Conservation (phyloP, 1,139 yeast genomes). For the Magnusiomyces suaveolens region DNA sequence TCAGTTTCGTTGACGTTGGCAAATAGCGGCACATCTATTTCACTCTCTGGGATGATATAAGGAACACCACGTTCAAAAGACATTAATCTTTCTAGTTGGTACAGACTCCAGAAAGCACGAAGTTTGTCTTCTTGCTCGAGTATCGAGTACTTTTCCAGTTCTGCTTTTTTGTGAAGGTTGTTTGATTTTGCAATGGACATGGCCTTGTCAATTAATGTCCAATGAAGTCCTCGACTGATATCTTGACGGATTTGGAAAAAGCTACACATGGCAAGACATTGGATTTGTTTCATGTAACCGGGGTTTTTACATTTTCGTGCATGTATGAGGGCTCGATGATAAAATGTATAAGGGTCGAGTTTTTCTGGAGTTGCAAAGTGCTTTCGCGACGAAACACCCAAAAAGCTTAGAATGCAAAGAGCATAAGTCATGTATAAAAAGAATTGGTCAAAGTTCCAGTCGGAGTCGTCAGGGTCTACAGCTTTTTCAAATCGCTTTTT, state of each 20-base stretch:
- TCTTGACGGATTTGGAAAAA: conserved; percentile 5
- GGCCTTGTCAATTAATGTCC: conserved; percentile 2
- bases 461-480: neutral
- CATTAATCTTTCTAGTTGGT: neutral
- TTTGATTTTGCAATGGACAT: conserved; percentile 1
- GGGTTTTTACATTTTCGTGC: conserved; percentile 1
- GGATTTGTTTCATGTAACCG: neutral
- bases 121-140: neutral
- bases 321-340: conserved; percentile 1
- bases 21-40: conserved; percentile 3
- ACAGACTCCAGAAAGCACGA: conserved; percentile 3
- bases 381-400: neutral
- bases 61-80: conserved; percentile 1
- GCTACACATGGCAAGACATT: neutral
- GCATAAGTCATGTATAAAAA: conserved; percentile 1
- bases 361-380: neutral
- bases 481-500: neutral
- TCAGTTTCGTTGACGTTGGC: neutral
- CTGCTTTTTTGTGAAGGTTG: conserved; percentile 1
- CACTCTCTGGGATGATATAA: neutral
- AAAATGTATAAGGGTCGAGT: conserved; percentile 1
- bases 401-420: neutral
- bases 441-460: conserved; percentile 5
- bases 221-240: conserved; percentile 1
- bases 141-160: neutral